Conservation (phyloP, 345 rosid species). For the Euphorbia peplus region DNA sequence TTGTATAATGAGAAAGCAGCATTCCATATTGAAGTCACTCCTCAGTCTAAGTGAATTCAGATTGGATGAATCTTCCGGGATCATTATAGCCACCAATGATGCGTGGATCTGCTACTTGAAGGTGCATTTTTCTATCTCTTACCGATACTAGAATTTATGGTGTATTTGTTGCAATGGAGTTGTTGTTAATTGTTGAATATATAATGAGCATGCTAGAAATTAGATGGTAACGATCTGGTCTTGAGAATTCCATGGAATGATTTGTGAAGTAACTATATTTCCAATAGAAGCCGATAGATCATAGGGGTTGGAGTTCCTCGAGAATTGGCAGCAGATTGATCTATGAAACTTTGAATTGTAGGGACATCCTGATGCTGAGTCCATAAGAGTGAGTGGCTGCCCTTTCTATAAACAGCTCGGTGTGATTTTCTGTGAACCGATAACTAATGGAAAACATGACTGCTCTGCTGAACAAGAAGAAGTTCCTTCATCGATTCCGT, state of each 20-base stretch:
- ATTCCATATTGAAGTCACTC: slow-evolving; percentile 37
- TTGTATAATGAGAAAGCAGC: slow-evolving; percentile 39
- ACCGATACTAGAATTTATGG: too few relatives aligned
- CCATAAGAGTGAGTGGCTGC: slow-evolving; percentile 41
- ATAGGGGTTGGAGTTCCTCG: slow-evolving; percentile 9
- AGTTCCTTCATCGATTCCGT: slow-evolving; percentile 11
- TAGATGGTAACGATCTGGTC: not conserved
- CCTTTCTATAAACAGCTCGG: slow-evolving; percentile 48
- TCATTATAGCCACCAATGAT: slow-evolving; percentile 37
- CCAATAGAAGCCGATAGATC: slow-evolving; percentile 8
- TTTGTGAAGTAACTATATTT: not conserved
- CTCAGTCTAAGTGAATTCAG: slow-evolving; percentile 37
- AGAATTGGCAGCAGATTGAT: slow-evolving; percentile 9
- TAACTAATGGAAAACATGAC: slow-evolving; percentile 29
- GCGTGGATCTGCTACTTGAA: slow-evolving; percentile 41
- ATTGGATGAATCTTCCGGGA: slow-evolving; percentile 40
- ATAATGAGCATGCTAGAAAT: not conserved
- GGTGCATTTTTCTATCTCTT: slow-evolving; percentile 26
- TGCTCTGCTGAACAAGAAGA: slow-evolving; percentile 19
- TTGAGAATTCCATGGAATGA: not conserved
- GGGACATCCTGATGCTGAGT: slow-evolving; percentile 58
- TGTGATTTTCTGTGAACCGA: slow-evolving; percentile 38
- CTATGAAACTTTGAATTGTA: slow-evolving; percentile 19
- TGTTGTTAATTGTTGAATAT: not conserved
- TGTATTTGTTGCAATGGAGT: slow-evolving; percentile 6